Evolutionary conservation across 2,329 filamentous ascomycete genomes (phyloP), one percentile per base, ranked within the genome.

Genomic region (Sporothrix phasma): DNA sequence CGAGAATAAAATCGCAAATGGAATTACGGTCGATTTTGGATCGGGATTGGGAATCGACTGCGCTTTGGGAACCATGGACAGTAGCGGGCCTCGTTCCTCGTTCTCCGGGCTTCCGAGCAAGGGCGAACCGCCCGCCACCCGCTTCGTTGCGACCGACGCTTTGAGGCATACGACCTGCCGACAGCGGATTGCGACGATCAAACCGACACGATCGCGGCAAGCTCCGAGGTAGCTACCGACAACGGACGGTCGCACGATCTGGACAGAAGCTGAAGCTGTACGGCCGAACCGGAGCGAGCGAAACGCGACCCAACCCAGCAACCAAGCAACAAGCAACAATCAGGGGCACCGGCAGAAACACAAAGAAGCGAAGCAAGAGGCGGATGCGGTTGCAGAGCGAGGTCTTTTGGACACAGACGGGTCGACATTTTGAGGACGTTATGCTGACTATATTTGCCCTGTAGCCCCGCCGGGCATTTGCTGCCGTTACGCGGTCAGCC

Each of bases 391-490:
- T 37, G 34, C 8, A 37, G 15, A 37, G n/a, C n/a, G n/a, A n/a
- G n/a, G n/a, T n/a, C n/a, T n/a, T n/a, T n/a, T n/a, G n/a, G n/a
- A n/a, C n/a, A n/a, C n/a, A n/a, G n/a, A n/a, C n/a, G n/a, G n/a
- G n/a, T n/a, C n/a, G n/a, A n/a, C n/a, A n/a, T n/a, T n/a, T n/a
- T n/a, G 13, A 43, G 34, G 56, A n/a, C 22, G 41, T 29, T 19
- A 56, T 34, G 10, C 37, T 29, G 11, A 51, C 34, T 31, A 53
- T 45, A 4, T 41, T 45, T 11, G 19, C 19, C 13, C 13, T 6
- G 69, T 73, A 79, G 79, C 78, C 78, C 71, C 77, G 77, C 73
- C 76, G 76, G 72, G 78, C 78, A 76, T 73, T 78, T 72, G 77
- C 78, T 71, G 72, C 78, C 70, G 75, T 76, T 37, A 61, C 68